phyloP scores from a whole-genome alignment of 768 basidiomycete species.

The Agaricus bisporus region DNA sequence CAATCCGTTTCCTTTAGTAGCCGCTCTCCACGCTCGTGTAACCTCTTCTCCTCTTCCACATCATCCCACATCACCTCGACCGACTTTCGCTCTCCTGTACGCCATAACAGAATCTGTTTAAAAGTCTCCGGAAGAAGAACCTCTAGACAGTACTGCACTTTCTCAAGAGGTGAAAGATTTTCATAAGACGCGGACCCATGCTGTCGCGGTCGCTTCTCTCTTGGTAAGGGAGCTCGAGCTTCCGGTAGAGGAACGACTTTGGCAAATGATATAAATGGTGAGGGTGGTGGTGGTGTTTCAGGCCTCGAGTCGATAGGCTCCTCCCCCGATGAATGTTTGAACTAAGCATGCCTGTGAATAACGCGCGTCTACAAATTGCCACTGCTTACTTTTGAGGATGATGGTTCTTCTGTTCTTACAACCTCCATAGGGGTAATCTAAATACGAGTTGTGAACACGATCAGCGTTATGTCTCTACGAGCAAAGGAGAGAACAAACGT shows the following conservation, averaged over 20 bases:
- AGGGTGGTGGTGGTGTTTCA: neutral
- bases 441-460: neutral
- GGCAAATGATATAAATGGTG: neutral
- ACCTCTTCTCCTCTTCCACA: conserved; percentile 43
- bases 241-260: neutral
- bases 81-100: conserved; percentile 50
- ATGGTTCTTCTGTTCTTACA: neutral
- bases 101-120: conserved; percentile 71
- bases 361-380: neutral
- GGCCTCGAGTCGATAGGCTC: neutral
- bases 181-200: conserved; percentile 15
- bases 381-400: neutral
- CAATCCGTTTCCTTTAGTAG: conserved; percentile 56
- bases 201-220: conserved; percentile 6
- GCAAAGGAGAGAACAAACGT: neutral
- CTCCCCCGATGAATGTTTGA: neutral
- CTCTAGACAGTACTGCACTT: conserved; percentile 65
- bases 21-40: conserved; percentile 44
- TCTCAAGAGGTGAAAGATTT: conserved; percentile 29
- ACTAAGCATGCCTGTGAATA: neutral
- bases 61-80: conserved; percentile 35
- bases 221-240: neutral
- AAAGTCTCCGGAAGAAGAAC: conserved; percentile 69
- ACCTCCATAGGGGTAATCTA: neutral
- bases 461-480: neutral